Evolutionary conservation across 129 eudicot species (phyloP), one percentile per base, ranked within the genome.

Genomic region (Erigeron canadensis): DNA sequence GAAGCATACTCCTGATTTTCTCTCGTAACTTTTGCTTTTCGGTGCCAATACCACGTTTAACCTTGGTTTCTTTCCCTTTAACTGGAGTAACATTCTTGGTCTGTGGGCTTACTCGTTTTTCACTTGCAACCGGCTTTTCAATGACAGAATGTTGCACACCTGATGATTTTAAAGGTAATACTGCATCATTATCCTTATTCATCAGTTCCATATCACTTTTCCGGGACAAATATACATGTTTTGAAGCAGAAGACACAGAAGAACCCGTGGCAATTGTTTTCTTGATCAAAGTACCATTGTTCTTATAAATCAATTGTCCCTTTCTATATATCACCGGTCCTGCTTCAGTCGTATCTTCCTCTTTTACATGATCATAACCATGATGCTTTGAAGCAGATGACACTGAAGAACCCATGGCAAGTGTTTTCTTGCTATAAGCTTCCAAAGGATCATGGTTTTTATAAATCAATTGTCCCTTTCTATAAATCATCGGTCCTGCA

Each of bases 11-110:
- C 82, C 96, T 84, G 48, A 95, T 95, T 70, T 83, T 84, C 70
- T 95, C 99, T 62, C 99, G 82, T 48, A 95, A 59, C 66, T 84
- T 60, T 63, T 90, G 99, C 68, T 95, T 95, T 74, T 95, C 99
- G 9, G 99, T 95, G 46, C 97, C 96, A 62, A 87, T 88, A 23
- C 99, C 91, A 72, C 96, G 97, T 74, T 88, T 90, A 44, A 84
- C 77, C 79, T 95, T 90, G 57, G 72, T 77, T 77, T 90, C 97
- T 77, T 84, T 87, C 16, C 74, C 80, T 73, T 70, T 87, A 28
- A 59, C 64, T 34, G 91, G 86, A 16, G 88, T 62, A 16, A 38
- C 48, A 55, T 21, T 81, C 58, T 89, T 81, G 64, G 82, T 67
- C 51, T 84, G 78, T 5, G 77, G 77, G 40, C 78, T 64, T 70